Evolutionary conservation across 139 green algal genomes (phyloP).

Genomic region (Choricystis sp.): DNA sequence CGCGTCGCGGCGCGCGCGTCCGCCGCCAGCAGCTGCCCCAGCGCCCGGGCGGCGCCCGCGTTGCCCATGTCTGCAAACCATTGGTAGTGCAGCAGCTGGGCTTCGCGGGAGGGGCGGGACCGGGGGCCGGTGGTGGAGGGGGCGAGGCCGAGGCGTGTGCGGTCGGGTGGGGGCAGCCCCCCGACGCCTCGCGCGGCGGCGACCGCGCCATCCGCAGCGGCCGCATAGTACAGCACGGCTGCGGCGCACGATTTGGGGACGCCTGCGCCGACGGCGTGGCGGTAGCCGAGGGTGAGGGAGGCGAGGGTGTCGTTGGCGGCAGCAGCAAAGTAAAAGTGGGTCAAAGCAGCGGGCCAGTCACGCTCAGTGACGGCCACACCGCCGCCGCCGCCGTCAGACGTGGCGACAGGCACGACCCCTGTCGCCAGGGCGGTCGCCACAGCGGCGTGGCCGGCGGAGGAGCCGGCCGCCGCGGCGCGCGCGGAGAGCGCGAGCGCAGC

Average conservation of each 20-base stretch:
- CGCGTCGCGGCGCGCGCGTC: too few species aligned
- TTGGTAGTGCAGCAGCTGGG: constrained; percentile 46
- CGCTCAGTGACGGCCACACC: constrained; percentile 2
- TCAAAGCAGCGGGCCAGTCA: constrained; percentile 33
- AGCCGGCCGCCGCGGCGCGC: too few species aligned
- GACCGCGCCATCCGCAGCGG: constrained; percentile 44
- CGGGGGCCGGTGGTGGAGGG: background rate
- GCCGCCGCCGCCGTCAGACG: too few species aligned
- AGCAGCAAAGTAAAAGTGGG: constrained; percentile 71
- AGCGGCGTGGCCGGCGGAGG: too few species aligned
- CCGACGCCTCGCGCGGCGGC: constrained; percentile 3
- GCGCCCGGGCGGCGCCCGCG: constrained; percentile 55
- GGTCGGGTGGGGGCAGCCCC: constrained; percentile 8
- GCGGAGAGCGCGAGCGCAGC: background rate
- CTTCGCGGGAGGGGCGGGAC: background rate
- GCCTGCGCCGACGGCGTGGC: constrained; percentile 31
- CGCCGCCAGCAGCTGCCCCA: constrained; percentile 51
- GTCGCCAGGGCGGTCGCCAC: background rate
- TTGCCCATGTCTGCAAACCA: constrained; percentile 80
- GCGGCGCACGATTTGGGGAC: constrained; percentile 61
- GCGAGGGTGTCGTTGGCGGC: constrained; percentile 38
- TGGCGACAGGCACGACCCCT: background rate
- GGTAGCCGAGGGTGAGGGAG: constrained; percentile 64
- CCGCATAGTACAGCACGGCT: constrained; percentile 66
- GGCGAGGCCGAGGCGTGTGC: background rate